Percentiles rank a stretch among this genome's conserved stretches.
Conservation (phyloP, 2,329 filamentous ascomycete species). For the Apiospora koreana region DNA sequence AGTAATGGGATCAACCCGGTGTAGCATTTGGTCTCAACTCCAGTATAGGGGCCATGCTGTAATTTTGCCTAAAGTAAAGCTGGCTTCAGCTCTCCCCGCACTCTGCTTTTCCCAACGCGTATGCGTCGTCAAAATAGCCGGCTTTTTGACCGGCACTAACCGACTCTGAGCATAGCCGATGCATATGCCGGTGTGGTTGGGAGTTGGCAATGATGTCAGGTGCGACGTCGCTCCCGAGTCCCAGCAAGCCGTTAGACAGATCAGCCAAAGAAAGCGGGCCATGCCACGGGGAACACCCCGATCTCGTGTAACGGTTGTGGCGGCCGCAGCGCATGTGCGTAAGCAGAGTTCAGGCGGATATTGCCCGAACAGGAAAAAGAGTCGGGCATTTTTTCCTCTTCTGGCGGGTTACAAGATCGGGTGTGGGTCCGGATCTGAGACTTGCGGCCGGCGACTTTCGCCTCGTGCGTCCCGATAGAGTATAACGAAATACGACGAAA, state of each 20-base stretch:
- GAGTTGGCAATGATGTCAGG: background rate
- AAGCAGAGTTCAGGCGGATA: background rate
- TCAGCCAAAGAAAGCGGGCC: background rate
- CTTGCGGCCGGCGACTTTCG: conserved; percentile 31
- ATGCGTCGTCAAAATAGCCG: background rate
- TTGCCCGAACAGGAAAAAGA: background rate
- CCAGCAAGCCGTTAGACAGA: background rate
- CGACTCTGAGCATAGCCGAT: background rate
- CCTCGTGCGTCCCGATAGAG: conserved; percentile 16
- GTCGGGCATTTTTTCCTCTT: conserved; percentile 15
- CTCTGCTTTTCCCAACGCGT: too few relatives aligned
- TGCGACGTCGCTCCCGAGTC: background rate
- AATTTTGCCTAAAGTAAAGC: too few relatives aligned
- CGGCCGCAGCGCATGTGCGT: background rate
- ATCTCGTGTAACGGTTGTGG: background rate
- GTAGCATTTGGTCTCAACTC: too few relatives aligned
- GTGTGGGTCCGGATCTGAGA: conserved; percentile 13
- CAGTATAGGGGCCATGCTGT: too few relatives aligned
- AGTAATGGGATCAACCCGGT: too few relatives aligned
- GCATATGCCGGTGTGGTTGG: background rate
- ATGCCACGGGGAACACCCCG: background rate
- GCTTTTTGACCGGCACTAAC: background rate
- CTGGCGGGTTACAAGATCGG: conserved; percentile 2
- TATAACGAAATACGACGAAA: background rate
- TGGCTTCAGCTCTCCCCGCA: too few relatives aligned